Evolutionary conservation across 345 rosid genomes (phyloP).

Genomic region (Salix viminalis): DNA sequence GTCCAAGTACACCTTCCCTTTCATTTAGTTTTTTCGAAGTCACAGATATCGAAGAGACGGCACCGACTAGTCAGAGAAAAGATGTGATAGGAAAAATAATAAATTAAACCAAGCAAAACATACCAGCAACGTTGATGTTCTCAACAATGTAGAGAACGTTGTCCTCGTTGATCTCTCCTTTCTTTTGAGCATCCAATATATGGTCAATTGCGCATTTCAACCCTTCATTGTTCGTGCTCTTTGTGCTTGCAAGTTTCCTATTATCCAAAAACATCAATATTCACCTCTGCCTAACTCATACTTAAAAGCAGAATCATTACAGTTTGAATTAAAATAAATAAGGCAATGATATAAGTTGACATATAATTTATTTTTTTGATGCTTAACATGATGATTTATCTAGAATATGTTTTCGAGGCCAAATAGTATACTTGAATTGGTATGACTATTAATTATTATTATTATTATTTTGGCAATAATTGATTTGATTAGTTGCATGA

Average conservation of each 20-base stretch:
- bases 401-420: no score
- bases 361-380: no score
- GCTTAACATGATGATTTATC: no score
- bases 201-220: slow-evolving; percentile 95
- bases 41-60: background rate
- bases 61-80: background rate
- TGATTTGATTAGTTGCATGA: no score
- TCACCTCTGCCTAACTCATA: background rate
- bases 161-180: slow-evolving; percentile 94
- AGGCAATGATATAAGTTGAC: no score
- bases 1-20: no score
- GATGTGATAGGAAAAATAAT: background rate
- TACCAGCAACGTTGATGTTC: slow-evolving; percentile 97
- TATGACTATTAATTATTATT: no score
- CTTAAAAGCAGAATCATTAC: no score
- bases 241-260: slow-evolving; percentile 72
- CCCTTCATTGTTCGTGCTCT: slow-evolving; percentile 51
- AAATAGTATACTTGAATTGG: no score
- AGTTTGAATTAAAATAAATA: no score
- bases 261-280: background rate
- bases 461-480: no score
- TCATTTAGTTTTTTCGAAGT: background rate
- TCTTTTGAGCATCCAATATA: slow-evolving; percentile 77
- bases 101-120: background rate
- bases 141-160: slow-evolving; percentile 96